Evolutionary conservation across 805 yeast genomes (phyloP).

Genomic region (Zygosaccharomyces siamensis): DNA sequence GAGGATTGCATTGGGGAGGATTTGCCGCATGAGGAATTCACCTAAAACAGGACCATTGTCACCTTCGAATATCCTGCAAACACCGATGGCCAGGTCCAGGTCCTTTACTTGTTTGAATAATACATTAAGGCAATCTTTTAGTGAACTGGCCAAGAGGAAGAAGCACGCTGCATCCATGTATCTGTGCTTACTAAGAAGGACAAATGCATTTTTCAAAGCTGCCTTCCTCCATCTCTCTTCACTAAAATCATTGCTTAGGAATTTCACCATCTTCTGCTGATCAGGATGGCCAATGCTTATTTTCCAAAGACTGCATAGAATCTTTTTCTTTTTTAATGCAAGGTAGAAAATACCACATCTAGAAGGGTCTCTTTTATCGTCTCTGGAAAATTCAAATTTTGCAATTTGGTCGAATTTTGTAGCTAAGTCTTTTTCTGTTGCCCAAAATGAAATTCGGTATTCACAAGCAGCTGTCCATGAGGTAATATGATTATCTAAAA

Average conservation of each 20-base stretch:
- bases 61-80: slow-evolving; percentile 71
- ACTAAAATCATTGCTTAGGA: slow-evolving; percentile 70
- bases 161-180: slow-evolving; percentile 84
- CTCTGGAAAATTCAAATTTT: slow-evolving; percentile 57
- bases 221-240: slow-evolving; percentile 80
- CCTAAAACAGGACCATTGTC: slow-evolving; percentile 52
- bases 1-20: slow-evolving; percentile 53
- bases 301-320: slow-evolving; percentile 79
- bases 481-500: slow-evolving; percentile 38
- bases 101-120: slow-evolving; percentile 64
- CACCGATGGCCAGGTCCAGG: slow-evolving; percentile 67
- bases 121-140: slow-evolving; percentile 74
- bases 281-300: slow-evolving; percentile 72
- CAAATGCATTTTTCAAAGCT: slow-evolving; percentile 90
- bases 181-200: slow-evolving; percentile 80
- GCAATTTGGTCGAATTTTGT: slow-evolving; percentile 66
- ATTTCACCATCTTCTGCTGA: slow-evolving; percentile 73
- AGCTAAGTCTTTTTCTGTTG: slow-evolving; percentile 41
- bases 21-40: slow-evolving; percentile 43
- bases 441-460: slow-evolving; percentile 72
- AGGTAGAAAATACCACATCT: slow-evolving; percentile 68
- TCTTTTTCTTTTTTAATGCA: slow-evolving; percentile 71
- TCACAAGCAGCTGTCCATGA: slow-evolving; percentile 58
- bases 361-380: slow-evolving; percentile 64
- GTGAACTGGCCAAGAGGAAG: slow-evolving; percentile 70